Percentiles rank a stretch among this genome's conserved stretches.
These are phyloP conservation scores for Daldinia caldariorum DNA, from an alignment of 495 filamentous ascomycete genomes.

Conservation along the genomic window DNA sequence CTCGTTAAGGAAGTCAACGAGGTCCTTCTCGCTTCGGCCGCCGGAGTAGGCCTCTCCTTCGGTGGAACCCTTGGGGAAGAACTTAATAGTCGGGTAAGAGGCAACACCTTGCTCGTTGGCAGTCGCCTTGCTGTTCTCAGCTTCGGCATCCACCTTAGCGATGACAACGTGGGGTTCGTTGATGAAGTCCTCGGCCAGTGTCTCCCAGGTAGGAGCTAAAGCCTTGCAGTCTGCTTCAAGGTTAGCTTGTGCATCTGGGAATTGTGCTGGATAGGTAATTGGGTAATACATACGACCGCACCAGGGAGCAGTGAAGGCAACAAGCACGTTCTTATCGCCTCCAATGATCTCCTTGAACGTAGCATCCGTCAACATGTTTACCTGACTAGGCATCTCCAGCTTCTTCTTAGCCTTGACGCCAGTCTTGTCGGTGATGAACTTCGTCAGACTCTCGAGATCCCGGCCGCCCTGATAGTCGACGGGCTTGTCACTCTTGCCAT, in stretches of 20 bases:
- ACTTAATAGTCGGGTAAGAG: conserved; percentile 97
- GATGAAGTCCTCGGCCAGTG: conserved; percentile 81
- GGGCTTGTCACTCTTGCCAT: conserved; percentile 91
- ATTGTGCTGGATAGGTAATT: background rate
- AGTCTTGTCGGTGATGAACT: conserved; percentile 89
- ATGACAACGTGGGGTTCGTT: conserved; percentile 81
- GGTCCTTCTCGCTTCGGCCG: conserved; percentile 78
- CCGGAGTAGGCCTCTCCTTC: conserved; percentile 77
- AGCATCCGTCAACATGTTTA: conserved; percentile 81
- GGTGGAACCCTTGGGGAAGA: conserved; percentile 89
- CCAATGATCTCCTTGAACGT: conserved; percentile 83
- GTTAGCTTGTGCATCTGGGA: conserved; percentile 42
- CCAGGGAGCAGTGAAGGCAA: conserved; percentile 97
- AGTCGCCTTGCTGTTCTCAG: conserved; percentile 79
- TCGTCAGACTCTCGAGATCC: conserved; percentile 84
- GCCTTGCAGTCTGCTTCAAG: conserved; percentile 85
- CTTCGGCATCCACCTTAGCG: conserved; percentile 94
- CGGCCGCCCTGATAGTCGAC: conserved; percentile 86
- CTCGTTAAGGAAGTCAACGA: conserved; percentile 85
- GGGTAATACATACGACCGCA: conserved; percentile 84
- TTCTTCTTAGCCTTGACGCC: conserved; percentile 80
- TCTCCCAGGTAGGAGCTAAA: conserved; percentile 91
- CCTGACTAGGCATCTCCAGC: conserved; percentile 70
- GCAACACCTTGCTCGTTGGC: conserved; percentile 80
- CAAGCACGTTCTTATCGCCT: conserved; percentile 86